phyloP scores from a whole-genome alignment of 1,139 yeast species.

The Lodderomyces oxycetoniae region DNA sequence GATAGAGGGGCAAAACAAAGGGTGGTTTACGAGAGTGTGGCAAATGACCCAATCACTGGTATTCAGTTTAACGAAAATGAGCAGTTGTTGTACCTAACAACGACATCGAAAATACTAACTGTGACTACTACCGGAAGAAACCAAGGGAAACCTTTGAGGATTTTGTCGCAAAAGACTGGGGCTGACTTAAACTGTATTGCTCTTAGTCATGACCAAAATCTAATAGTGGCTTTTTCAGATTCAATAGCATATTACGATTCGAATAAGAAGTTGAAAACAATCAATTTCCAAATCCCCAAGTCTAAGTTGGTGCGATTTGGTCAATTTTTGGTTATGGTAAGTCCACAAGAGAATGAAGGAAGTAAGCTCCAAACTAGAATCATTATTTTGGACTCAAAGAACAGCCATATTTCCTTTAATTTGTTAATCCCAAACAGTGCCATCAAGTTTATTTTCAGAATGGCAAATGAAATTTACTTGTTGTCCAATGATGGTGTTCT shows the following conservation, averaged over 20 bases:
- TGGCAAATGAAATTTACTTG: conserved; percentile 55
- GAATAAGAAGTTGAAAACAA: conserved; percentile 51
- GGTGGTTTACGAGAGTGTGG: conserved; percentile 55
- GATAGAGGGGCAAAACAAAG: conserved; percentile 92
- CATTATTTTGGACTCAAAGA: conserved; percentile 60
- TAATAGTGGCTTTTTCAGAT: conserved; percentile 53
- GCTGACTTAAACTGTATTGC: conserved; percentile 68
- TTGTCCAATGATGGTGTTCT: conserved; percentile 74
- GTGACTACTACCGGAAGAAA: conserved; percentile 78
- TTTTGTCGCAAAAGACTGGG: conserved; percentile 62
- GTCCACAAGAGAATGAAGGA: conserved; percentile 33
- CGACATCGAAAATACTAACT: conserved; percentile 67
- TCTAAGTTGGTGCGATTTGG: conserved; percentile 43
- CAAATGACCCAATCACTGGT: conserved; percentile 74
- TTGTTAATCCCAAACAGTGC: conserved; percentile 63
- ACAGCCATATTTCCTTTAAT: conserved; percentile 68
- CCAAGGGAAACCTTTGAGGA: conserved; percentile 58
- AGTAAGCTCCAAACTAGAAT: conserved; percentile 37
- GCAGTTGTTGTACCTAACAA: conserved; percentile 50
- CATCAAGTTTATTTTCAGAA: conserved; percentile 46
- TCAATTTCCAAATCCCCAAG: conserved; percentile 59
- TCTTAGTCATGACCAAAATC: conserved; percentile 25
- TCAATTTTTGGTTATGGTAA: conserved; percentile 49
- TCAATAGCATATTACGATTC: conserved; percentile 52
- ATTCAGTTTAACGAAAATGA: conserved; percentile 47